A percentile compares a stretch with the other conserved stretches of the same genome.
These are phyloP conservation scores for Prunus armeniaca DNA, from an alignment of 306 rosid species.

Conservation along the genomic window DNA sequence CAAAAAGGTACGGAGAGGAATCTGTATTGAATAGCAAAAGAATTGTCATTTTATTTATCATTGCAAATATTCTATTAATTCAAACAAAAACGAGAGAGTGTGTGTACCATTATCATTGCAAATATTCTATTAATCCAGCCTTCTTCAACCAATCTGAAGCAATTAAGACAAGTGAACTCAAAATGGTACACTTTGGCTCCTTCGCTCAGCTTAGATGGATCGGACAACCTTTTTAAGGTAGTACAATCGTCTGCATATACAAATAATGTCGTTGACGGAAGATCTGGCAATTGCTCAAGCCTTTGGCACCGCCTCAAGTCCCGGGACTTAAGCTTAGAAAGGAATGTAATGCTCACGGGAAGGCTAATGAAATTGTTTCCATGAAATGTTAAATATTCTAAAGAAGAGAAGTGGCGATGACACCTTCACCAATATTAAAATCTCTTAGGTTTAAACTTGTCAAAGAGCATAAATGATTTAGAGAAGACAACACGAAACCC, in stretches of 20 bases:
- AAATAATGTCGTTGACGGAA: background rate
- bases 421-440: slow-evolving; percentile 3
- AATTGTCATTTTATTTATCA: background rate
- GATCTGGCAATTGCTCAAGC: slow-evolving; percentile 8
- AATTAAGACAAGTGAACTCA: background rate
- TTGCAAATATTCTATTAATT: too few species aligned
- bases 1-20: background rate
- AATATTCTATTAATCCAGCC: background rate
- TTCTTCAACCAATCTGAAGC: slow-evolving; percentile 4
- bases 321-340: background rate
- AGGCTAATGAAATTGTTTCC: slow-evolving; percentile 13
- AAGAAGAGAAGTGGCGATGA: background rate
- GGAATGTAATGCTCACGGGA: slow-evolving; percentile 7
- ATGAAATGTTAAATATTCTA: background rate
- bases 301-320: background rate
- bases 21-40: background rate
- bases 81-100: too few species aligned
- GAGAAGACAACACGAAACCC: background rate
- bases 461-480: background rate
- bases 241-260: background rate
- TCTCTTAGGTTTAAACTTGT: background rate
- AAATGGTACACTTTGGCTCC: background rate
- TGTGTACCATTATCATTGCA: background rate
- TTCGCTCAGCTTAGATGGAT: background rate
- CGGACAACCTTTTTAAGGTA: background rate